Percentiles rank a stretch among this genome's conserved stretches.
phyloP scores from a whole-genome alignment of 148 eudicot genomes.

The Dianthus caryophyllus region DNA sequence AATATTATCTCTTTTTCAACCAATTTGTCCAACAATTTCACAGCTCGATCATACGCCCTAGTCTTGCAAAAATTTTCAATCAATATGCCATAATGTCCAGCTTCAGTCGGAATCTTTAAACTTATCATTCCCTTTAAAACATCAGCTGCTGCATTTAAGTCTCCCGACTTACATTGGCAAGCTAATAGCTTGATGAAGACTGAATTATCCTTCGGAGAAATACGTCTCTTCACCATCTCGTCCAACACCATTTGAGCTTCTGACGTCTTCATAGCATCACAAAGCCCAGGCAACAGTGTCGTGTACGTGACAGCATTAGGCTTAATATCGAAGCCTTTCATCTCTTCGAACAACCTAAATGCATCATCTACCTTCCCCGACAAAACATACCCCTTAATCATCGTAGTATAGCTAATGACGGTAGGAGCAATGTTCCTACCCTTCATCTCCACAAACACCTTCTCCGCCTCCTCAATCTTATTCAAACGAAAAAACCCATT shows the following conservation, averaged over 20 bases:
- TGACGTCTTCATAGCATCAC: slow-evolving; percentile 68
- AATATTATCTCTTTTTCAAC: slow-evolving; percentile 74
- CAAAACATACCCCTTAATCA: slow-evolving; percentile 85
- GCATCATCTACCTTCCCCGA: slow-evolving; percentile 73
- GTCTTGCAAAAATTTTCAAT: slow-evolving; percentile 77
- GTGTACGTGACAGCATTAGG: slow-evolving; percentile 77
- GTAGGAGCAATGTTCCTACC: slow-evolving; percentile 69
- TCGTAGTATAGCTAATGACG: slow-evolving; percentile 70
- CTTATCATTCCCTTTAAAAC: slow-evolving; percentile 75
- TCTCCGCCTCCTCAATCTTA: slow-evolving; percentile 81
- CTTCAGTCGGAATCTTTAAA: slow-evolving; percentile 67
- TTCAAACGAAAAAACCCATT: slow-evolving; percentile 63
- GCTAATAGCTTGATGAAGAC: slow-evolving; percentile 51
- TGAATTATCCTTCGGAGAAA: slow-evolving; percentile 61
- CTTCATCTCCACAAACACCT: slow-evolving; percentile 82
- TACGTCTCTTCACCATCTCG: slow-evolving; percentile 66
- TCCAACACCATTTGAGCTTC: slow-evolving; percentile 58
- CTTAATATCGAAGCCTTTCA: slow-evolving; percentile 57
- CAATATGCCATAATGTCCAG: slow-evolving; percentile 83
- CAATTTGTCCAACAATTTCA: slow-evolving; percentile 65
- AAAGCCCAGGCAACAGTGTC: slow-evolving; percentile 78
- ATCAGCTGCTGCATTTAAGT: slow-evolving; percentile 79
- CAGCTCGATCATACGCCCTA: slow-evolving; percentile 56
- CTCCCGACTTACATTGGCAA: slow-evolving; percentile 67
- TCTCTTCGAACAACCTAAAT: slow-evolving; percentile 69